phyloP scores from a whole-genome alignment of 305 asterid genomes.

The Solanum chacoense region DNA sequence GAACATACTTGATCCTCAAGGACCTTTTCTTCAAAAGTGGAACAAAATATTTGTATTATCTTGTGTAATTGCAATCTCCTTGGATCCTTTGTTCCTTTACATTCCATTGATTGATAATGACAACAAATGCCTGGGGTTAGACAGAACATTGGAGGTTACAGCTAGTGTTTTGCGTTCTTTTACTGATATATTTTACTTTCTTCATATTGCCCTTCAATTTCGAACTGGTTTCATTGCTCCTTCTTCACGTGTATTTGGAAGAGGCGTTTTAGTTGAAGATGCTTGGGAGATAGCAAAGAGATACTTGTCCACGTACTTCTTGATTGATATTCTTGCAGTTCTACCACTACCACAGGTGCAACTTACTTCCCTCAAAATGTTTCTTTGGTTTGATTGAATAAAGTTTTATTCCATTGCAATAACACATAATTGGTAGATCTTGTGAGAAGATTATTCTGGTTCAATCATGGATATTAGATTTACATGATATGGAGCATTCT shows the following conservation, averaged over 20 bases:
- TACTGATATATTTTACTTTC: slow-evolving; percentile 36
- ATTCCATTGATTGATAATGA: slow-evolving; percentile 29
- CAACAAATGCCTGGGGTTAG: slow-evolving; percentile 31
- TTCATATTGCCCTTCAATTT: slow-evolving; percentile 38
- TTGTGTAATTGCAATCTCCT: slow-evolving; percentile 33
- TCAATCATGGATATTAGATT: not conserved
- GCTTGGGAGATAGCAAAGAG: slow-evolving; percentile 41
- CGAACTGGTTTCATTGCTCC: slow-evolving; percentile 46
- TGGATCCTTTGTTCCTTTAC: slow-evolving; percentile 45
- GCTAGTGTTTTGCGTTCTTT: slow-evolving; percentile 33
- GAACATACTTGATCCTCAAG: slow-evolving; percentile 37
- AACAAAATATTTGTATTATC: slow-evolving; percentile 37
- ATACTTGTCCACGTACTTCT: slow-evolving; percentile 34
- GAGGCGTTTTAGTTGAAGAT: slow-evolving; percentile 41
- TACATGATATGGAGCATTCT: not conserved
- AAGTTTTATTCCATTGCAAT: not conserved
- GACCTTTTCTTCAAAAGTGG: slow-evolving; percentile 38
- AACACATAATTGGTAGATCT: not conserved
- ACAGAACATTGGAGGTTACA: slow-evolving; percentile 24
- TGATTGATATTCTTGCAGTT: slow-evolving; percentile 37
- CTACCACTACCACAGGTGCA: slow-evolving; percentile 43
- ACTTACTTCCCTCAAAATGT: not conserved
- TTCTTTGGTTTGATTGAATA: not conserved
- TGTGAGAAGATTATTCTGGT: not conserved
- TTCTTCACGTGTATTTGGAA: slow-evolving; percentile 39